Evolutionary conservation across 225 moss, liverwort and hornwort species (phyloP).

Genomic region (Climacium dendroides): DNA sequence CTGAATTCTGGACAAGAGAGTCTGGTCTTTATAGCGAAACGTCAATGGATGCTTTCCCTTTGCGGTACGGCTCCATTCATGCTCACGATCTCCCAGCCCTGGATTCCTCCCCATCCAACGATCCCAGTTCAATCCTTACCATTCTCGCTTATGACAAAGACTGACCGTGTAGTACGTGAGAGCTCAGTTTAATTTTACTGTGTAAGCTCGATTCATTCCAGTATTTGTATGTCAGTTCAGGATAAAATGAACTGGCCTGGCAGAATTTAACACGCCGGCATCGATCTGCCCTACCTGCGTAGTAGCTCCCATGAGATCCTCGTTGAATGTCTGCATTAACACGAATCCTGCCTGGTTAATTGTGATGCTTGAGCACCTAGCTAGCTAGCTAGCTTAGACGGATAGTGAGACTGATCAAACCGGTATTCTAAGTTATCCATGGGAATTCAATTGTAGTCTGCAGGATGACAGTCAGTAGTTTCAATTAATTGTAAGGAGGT

Average conservation of each 20-base stretch:
- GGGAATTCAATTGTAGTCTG: not conserved
- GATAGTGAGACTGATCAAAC: not conserved
- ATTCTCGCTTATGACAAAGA: not conserved
- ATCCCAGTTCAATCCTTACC: not conserved
- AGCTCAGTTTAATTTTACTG: not conserved
- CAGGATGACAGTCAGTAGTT: no score
- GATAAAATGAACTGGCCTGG: not conserved
- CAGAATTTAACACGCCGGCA: not conserved
- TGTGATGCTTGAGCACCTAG: not conserved
- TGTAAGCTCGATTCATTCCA: no score
- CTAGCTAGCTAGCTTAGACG: not conserved
- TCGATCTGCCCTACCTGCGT: no score
- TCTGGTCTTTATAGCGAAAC: not conserved
- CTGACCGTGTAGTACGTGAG: not conserved
- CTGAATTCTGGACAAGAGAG: not conserved
- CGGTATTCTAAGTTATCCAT: not conserved
- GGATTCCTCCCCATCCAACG: not conserved
- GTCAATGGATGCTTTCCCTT: not conserved
- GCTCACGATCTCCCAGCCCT: not conserved
- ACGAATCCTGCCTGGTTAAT: not conserved
- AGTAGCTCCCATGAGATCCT: not conserved
- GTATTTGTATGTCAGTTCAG: not conserved
- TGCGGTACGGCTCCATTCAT: not conserved
- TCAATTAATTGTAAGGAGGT: not conserved
- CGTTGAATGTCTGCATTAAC: not conserved